Conservation (phyloP, 305 asterid species). For the Plantago lanceolata region DNA sequence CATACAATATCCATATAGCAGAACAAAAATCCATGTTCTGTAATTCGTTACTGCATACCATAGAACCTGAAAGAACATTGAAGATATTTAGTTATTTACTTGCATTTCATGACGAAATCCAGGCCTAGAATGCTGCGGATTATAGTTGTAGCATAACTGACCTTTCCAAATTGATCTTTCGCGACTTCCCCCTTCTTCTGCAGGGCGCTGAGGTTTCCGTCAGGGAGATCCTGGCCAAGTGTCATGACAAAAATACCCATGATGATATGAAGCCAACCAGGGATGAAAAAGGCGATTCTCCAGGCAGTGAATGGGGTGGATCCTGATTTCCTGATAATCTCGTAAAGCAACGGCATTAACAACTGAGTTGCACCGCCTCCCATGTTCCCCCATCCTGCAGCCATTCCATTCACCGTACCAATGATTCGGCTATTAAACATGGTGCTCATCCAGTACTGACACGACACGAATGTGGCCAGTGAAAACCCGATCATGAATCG, state of each 20-base stretch:
- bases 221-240: conserved; percentile 44
- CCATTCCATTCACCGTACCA: conserved; percentile 39
- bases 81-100: too few relatives aligned
- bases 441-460: conserved; percentile 44
- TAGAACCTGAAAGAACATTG: conserved; percentile 23
- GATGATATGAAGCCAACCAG: conserved; percentile 39
- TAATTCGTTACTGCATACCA: conserved; percentile 38
- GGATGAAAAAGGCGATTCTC: conserved; percentile 43
- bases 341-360: conserved; percentile 37
- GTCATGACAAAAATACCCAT: conserved; percentile 33
- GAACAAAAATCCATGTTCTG: conserved; percentile 45
- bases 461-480: conserved; percentile 39
- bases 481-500: conserved; percentile 46
- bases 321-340: conserved; percentile 25
- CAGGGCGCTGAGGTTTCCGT: conserved; percentile 33
- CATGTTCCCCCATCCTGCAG: conserved; percentile 50
- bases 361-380: conserved; percentile 48
- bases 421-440: conserved; percentile 38
- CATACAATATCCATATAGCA: conserved; percentile 38
- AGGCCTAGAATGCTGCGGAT: too few relatives aligned
- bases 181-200: conserved; percentile 30
- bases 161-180: conserved; percentile 33
- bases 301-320: conserved; percentile 40
- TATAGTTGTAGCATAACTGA: too few relatives aligned
- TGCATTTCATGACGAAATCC: too few relatives aligned